Evolutionary conservation across 2,329 filamentous ascomycete genomes (phyloP).

Genomic region (Ascochyta clinopodiicola): DNA sequence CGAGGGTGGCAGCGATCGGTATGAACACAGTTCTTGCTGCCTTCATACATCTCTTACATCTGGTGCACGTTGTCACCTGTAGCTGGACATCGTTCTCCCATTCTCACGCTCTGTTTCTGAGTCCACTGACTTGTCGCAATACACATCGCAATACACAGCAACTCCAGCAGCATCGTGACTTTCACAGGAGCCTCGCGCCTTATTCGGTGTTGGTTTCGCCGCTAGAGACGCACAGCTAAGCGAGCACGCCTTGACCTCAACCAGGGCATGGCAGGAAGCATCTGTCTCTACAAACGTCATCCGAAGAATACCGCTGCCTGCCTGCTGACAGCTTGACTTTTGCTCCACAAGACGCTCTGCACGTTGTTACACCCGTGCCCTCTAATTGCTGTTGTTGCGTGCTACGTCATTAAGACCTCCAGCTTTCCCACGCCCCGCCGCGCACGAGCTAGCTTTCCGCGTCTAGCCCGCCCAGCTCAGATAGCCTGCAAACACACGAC

Average conservation of each 20-base stretch:
- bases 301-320: constrained; percentile 38
- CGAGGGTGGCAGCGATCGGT: not conserved
- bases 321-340: constrained; percentile 21
- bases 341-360: constrained; percentile 11
- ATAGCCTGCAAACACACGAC: constrained; percentile 45
- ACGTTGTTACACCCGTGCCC: constrained; percentile 1
- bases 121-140: not conserved
- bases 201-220: constrained; percentile 17
- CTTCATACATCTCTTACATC: not conserved
- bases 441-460: constrained; percentile 43
- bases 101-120: not conserved
- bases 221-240: constrained; percentile 24
- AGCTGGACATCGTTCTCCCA: not conserved
- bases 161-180: constrained; percentile 5
- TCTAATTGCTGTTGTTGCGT: constrained; percentile 14
- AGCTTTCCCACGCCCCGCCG: constrained; percentile 35
- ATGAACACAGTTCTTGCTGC: not conserved
- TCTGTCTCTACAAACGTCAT: constrained; percentile 44
- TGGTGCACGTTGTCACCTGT: not conserved
- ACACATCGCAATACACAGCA: not conserved
- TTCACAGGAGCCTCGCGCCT: constrained; percentile 13
- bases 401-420: constrained; percentile 33
- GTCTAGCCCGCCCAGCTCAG: constrained; percentile 38
- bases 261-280: constrained; percentile 31
- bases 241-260: constrained; percentile 31